Percentiles rank a stretch among this genome's conserved stretches.
These are phyloP conservation scores for Apiospora phragmitis DNA, from an alignment of 2,329 filamentous ascomycete species.

Conservation along the genomic window DNA sequence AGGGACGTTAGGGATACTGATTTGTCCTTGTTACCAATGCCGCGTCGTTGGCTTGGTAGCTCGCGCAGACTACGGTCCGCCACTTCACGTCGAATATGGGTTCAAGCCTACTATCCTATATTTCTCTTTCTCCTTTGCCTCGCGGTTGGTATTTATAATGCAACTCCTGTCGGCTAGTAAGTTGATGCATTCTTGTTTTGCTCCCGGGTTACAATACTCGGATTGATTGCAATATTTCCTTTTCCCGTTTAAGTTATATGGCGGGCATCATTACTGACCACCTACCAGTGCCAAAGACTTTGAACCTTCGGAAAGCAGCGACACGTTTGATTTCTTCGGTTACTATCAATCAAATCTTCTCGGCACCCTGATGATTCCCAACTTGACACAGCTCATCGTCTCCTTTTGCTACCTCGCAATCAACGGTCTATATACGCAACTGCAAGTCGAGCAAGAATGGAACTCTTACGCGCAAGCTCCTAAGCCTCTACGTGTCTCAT, in stretches of 20 bases:
- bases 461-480: slow-evolving; percentile 16
- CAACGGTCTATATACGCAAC: slow-evolving; percentile 22
- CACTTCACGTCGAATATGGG: not conserved
- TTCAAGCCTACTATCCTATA: not conserved
- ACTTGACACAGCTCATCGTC: slow-evolving; percentile 23
- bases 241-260: not conserved
- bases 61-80: not conserved
- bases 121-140: not conserved
- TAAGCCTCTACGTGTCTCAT: slow-evolving; percentile 17
- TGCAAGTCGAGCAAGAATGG: slow-evolving; percentile 24
- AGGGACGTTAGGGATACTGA: not conserved
- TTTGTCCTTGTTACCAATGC: not conserved
- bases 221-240: too few relatives aligned
- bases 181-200: too few relatives aligned
- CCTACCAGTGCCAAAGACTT: not conserved
- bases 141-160: not conserved
- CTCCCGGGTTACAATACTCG: too few relatives aligned
- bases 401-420: slow-evolving; percentile 24
- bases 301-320: slow-evolving; percentile 9
- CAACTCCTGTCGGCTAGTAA: too few relatives aligned
- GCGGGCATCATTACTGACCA: not conserved
- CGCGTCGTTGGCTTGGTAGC: not conserved
- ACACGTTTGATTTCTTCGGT: not conserved
- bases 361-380: slow-evolving; percentile 15
- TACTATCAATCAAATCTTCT: slow-evolving; percentile 7